These are phyloP conservation scores for Eucalyptus sp. DNA, from an alignment of 345 rosid genomes.

Conservation along the genomic window DNA sequence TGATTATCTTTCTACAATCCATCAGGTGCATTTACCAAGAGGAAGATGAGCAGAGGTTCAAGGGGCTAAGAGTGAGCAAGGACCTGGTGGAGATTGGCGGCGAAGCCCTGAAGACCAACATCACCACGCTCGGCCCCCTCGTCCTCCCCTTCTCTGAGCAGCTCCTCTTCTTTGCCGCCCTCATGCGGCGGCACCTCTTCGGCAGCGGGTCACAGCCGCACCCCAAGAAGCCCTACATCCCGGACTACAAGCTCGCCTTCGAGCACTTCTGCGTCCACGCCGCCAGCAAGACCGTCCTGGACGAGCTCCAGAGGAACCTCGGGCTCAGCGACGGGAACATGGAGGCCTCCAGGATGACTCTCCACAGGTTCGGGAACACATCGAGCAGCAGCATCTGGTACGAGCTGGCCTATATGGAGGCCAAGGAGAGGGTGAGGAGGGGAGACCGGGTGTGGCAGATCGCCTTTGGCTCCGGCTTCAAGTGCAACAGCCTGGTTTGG, in stretches of 20 bases:
- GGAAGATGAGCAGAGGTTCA: slow-evolving; percentile 71
- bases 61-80: slow-evolving; percentile 73
- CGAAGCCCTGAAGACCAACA: slow-evolving; percentile 88
- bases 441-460: slow-evolving; percentile 91
- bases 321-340: slow-evolving; percentile 65
- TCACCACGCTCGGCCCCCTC: slow-evolving; percentile 88
- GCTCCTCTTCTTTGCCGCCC: slow-evolving; percentile 62
- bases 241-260: slow-evolving; percentile 91
- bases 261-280: slow-evolving; percentile 93
- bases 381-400: slow-evolving; percentile 94
- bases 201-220: slow-evolving; percentile 4
- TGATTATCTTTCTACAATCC: background rate
- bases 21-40: slow-evolving; percentile 74
- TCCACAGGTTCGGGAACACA: slow-evolving; percentile 84
- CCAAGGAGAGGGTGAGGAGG: slow-evolving; percentile 63
- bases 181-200: slow-evolving; percentile 35
- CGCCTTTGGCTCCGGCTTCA: slow-evolving; percentile 82
- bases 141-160: slow-evolving; percentile 96
- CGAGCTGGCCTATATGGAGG: slow-evolving; percentile 81
- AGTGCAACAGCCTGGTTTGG: slow-evolving; percentile 95
- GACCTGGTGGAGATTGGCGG: slow-evolving; percentile 83
- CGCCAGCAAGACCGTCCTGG: slow-evolving; percentile 69
- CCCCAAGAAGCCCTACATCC: slow-evolving; percentile 64
- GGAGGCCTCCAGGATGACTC: slow-evolving; percentile 83
- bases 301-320: slow-evolving; percentile 81